Evolutionary conservation across 192 early-diverging fungal species (phyloP).

Genomic region (Dimargaris cristalligena): DNA sequence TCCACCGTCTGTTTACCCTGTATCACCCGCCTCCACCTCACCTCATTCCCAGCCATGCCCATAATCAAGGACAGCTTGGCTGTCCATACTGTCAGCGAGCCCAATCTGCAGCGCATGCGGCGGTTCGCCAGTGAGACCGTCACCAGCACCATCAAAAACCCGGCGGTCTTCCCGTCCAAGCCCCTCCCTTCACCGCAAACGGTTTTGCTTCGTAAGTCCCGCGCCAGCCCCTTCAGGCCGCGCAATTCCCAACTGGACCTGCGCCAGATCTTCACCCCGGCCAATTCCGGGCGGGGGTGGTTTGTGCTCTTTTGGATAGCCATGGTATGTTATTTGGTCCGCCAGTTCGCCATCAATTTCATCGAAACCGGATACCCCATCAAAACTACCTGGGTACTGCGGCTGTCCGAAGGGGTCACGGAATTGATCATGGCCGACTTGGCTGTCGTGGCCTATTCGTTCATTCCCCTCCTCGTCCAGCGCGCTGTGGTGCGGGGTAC

Average conservation of each 20-base stretch:
- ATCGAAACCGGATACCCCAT: conserved; percentile 29
- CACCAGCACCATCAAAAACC: too few species aligned
- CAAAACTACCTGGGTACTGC: conserved; percentile 30
- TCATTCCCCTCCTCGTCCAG: conserved; percentile 40
- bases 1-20: too few species aligned
- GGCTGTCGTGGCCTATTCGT: conserved; percentile 44
- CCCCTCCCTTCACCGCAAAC: too few species aligned
- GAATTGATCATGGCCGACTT: conserved; percentile 57
- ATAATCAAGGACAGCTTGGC: too few species aligned
- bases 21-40: too few species aligned
- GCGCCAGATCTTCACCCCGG: conserved; percentile 1
- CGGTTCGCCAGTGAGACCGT: too few species aligned
- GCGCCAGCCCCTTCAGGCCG: conserved; percentile 5
- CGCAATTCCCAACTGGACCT: conserved; percentile 6
- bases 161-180: too few species aligned
- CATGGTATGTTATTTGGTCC: conserved; percentile 52
- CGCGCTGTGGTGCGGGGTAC: conserved; percentile 32
- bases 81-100: too few species aligned
- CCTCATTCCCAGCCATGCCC: too few species aligned
- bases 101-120: too few species aligned
- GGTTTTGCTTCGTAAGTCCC: too few species aligned
- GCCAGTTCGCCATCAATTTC: conserved; percentile 37
- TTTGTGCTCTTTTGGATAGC: conserved; percentile 71
- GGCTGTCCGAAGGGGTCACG: conserved; percentile 40
- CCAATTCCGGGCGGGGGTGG: conserved; percentile 40